A percentile compares a stretch with the other conserved stretches of the same genome.
These are phyloP conservation scores for Dicorynia guianensis DNA, from an alignment of 306 rosid genomes.

Conservation along the genomic window DNA sequence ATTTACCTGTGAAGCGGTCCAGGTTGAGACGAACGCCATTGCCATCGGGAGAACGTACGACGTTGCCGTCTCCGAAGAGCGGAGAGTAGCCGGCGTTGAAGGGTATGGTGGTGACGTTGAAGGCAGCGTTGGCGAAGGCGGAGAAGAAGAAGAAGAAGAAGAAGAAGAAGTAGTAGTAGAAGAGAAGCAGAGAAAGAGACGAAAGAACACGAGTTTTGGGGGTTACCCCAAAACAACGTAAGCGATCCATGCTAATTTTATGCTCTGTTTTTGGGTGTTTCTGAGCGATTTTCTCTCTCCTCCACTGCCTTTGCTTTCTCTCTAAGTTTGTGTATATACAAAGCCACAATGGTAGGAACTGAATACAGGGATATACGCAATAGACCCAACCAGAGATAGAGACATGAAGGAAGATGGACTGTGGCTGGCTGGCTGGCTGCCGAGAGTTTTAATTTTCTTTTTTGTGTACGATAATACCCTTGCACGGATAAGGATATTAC, in stretches of 20 bases:
- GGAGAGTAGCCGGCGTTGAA: slow-evolving; percentile 53
- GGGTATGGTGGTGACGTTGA: slow-evolving; percentile 48
- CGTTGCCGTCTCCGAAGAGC: slow-evolving; percentile 64
- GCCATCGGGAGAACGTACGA: slow-evolving; percentile 68
- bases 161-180: not conserved
- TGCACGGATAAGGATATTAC: not conserved
- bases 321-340: slow-evolving; percentile 42
- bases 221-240: slow-evolving; percentile 47
- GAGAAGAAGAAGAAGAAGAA: slow-evolving; percentile 20
- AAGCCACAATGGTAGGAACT: slow-evolving; percentile 28
- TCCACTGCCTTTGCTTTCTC: slow-evolving; percentile 41
- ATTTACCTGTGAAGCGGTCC: slow-evolving; percentile 58
- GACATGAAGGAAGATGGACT: slow-evolving; percentile 22
- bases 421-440: slow-evolving; percentile 18
- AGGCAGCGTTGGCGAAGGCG: slow-evolving; percentile 37
- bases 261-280: not conserved
- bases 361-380: not conserved
- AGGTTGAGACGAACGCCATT: slow-evolving; percentile 67
- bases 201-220: slow-evolving; percentile 36
- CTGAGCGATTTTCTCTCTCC: slow-evolving; percentile 33
- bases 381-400: not conserved
- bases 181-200: slow-evolving; percentile 26
- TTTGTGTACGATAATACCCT: slow-evolving; percentile 37
- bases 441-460: not conserved
- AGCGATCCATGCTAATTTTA: slow-evolving; percentile 52